Evolutionary conservation across 495 filamentous ascomycete species (phyloP).

Genomic region (Elasticomyces elasticus): DNA sequence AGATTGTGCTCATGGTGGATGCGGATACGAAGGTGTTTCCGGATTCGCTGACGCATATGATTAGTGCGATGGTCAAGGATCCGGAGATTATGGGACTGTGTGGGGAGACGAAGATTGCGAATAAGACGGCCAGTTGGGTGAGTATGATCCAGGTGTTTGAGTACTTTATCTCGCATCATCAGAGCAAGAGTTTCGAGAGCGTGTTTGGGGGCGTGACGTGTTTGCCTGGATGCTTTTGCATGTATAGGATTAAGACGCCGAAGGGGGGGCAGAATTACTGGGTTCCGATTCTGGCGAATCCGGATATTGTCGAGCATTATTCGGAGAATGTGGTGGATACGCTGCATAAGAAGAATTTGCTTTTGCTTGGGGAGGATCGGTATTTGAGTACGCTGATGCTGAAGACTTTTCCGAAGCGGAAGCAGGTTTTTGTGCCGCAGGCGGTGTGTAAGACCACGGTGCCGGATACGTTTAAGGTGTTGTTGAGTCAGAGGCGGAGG

Average conservation of each 20-base stretch:
- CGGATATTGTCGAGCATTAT: conserved; percentile 97
- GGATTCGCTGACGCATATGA: conserved; percentile 95
- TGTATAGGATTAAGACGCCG: conserved; percentile 99
- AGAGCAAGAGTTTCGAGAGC: conserved; percentile 94
- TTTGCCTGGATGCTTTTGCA: conserved; percentile 98
- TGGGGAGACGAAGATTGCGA: conserved; percentile 98
- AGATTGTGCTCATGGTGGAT: conserved; percentile 96
- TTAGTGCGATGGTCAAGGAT: conserved; percentile 98
- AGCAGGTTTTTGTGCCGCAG: conserved; percentile 96
- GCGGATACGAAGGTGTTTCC: conserved; percentile 99
- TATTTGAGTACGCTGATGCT: conserved; percentile 97
- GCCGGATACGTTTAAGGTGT: conserved; percentile 82
- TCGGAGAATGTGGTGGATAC: conserved; percentile 99
- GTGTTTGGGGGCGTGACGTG: conserved; percentile 99
- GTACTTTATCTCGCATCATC: conserved; percentile 97
- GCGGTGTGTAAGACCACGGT: conserved; percentile 98
- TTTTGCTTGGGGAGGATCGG: conserved; percentile 92
- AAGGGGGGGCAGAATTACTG: conserved; percentile 99
- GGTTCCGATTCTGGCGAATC: conserved; percentile 97
- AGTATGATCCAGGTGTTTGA: conserved; percentile 99
- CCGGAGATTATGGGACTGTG: conserved; percentile 99
- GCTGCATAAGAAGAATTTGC: conserved; percentile 93
- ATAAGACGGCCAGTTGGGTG: conserved; percentile 90
- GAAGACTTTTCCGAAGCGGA: conserved; percentile 96
- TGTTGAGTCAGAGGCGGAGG: conserved; percentile 85